These are phyloP conservation scores for Hyphopichia fennica DNA, from an alignment of 1,139 yeast genomes.

Conservation along the genomic window DNA sequence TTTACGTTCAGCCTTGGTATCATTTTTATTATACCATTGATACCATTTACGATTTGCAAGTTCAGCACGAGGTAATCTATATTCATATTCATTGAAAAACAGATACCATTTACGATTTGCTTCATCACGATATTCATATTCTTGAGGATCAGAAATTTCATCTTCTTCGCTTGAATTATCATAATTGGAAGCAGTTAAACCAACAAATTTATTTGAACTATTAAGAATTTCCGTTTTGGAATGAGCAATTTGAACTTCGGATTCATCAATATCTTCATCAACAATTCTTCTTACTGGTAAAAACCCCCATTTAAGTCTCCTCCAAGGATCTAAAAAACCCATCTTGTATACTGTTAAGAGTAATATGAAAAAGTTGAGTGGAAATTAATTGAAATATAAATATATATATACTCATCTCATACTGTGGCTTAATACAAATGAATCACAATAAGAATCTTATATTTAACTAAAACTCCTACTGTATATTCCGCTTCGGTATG, in stretches of 20 bases:
- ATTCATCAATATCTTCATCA: constrained; percentile 15
- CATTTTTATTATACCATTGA: constrained; percentile 62
- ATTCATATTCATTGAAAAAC: constrained; percentile 63
- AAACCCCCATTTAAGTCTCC: constrained; percentile 50
- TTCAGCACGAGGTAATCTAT: constrained; percentile 37
- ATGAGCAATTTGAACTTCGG: constrained; percentile 1
- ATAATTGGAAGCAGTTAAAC: constrained; percentile 1
- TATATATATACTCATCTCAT: too few relatives aligned
- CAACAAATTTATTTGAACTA: constrained; percentile 3
- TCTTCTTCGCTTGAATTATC: constrained; percentile 2
- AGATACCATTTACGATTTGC: constrained; percentile 63
- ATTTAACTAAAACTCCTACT: too few relatives aligned
- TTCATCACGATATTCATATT: constrained; percentile 59
- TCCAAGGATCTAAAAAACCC: constrained; percentile 19
- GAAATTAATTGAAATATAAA: too few relatives aligned
- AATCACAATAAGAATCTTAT: too few relatives aligned
- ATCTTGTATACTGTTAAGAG: constrained; percentile 3
- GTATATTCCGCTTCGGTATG: too few relatives aligned
- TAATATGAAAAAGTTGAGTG: too few relatives aligned
- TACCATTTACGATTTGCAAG: constrained; percentile 53
- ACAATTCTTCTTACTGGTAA: constrained; percentile 47
- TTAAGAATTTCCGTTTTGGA: neutral
- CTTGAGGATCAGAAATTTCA: constrained; percentile 2
- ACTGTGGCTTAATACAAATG: too few relatives aligned
- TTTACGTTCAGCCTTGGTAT: constrained; percentile 54